These are phyloP conservation scores for Puya raimondii DNA, from an alignment of 176 grass and related monocot genomes.

Conservation along the genomic window DNA sequence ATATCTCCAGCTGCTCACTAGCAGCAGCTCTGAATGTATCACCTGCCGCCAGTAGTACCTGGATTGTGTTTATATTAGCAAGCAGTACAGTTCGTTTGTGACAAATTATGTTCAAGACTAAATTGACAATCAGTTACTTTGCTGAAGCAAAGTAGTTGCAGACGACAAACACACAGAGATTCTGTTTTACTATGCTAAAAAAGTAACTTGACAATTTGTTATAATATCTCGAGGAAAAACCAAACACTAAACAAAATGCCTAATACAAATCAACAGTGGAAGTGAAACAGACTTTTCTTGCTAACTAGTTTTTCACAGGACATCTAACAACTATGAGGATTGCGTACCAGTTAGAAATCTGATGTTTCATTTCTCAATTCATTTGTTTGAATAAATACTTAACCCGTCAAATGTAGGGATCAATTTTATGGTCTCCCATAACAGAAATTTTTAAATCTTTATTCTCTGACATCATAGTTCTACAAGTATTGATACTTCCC, in stretches of 20 bases:
- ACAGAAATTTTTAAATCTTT: not conserved
- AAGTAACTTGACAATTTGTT: not conserved
- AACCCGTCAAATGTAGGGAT: not conserved
- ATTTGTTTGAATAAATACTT: too few species aligned
- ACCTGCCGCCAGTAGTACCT: conserved; percentile 95
- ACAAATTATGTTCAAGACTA: not conserved
- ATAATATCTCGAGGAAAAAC: not conserved
- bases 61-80: conserved; percentile 17
- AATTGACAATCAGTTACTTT: not conserved
- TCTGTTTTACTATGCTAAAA: not conserved
- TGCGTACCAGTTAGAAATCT: too few species aligned
- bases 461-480: not conserved
- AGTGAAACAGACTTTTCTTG: too few species aligned
- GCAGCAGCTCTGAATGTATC: conserved; percentile 92
- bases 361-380: too few species aligned
- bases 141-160: not conserved
- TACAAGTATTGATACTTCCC: not conserved
- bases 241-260: not conserved
- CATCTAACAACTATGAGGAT: too few species aligned
- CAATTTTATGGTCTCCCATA: not conserved
- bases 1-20: conserved; percentile 91
- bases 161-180: not conserved
- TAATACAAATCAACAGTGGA: too few species aligned
- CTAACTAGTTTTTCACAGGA: too few species aligned
- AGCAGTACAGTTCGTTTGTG: not conserved